Evolutionary conservation across 257 asterid species (phyloP).

Genomic region (Phtheirospermum japonicum): DNA sequence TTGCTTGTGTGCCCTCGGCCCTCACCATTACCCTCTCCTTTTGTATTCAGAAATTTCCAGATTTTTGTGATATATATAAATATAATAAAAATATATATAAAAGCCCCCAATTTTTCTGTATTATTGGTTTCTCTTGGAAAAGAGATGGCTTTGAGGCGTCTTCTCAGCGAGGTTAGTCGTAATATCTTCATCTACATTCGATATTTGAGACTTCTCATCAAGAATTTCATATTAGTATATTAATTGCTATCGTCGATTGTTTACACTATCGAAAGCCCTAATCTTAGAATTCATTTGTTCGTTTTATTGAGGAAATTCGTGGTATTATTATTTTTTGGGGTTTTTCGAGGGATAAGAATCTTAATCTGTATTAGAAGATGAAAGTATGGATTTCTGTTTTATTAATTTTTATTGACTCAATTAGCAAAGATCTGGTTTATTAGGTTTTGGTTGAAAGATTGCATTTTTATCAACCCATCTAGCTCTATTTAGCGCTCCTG

Average conservation of each 20-base stretch:
- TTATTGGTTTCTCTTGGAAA: conserved; percentile 25
- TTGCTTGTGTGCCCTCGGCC: not conserved
- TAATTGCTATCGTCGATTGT: not conserved
- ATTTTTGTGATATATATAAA: not conserved
- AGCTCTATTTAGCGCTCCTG: conserved; percentile 21
- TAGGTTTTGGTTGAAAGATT: no score
- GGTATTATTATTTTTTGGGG: not conserved
- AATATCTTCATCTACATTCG: conserved; percentile 17
- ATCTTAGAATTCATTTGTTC: conserved; percentile 20
- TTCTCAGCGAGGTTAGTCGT: conserved; percentile 54
- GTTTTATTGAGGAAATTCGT: not conserved
- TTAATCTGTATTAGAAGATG: conserved; percentile 14
- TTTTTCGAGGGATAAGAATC: conserved; percentile 10
- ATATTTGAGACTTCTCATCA: conserved; percentile 9
- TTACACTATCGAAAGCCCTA: conserved; percentile 39
- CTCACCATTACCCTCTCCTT: not conserved
- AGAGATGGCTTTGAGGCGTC: conserved; percentile 63
- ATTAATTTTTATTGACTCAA: not conserved
- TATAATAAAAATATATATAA: not conserved
- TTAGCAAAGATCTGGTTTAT: conserved; percentile 3
- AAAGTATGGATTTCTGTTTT: conserved; percentile 2
- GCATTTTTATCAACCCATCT: not conserved
- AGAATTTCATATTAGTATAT: not conserved
- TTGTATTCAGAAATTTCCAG: not conserved
- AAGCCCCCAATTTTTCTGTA: not conserved